Conservation (phyloP, 2,329 filamentous ascomycete species). For the Aspergillus proliferans region DNA sequence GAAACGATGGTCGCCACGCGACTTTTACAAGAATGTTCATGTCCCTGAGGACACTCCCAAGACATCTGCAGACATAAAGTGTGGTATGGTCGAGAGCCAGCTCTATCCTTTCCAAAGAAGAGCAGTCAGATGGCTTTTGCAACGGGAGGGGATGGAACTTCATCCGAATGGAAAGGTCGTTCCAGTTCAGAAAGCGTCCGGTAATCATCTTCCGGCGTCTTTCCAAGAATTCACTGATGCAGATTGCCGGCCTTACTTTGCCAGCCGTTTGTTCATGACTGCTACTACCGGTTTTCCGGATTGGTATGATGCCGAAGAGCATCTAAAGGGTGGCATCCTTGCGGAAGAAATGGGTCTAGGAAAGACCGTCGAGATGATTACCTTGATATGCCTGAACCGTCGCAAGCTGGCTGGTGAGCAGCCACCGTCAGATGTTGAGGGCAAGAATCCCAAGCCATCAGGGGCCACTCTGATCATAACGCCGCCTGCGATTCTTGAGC, state of each 20-base stretch:
- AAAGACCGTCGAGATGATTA: slow-evolving; percentile 46
- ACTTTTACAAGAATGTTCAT: slow-evolving; percentile 45
- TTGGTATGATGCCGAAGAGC: slow-evolving; percentile 25
- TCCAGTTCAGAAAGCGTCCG: slow-evolving; percentile 6
- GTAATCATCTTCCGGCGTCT: slow-evolving; percentile 27
- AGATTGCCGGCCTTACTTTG: slow-evolving; percentile 33
- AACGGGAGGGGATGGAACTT: slow-evolving; percentile 37
- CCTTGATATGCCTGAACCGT: slow-evolving; percentile 38
- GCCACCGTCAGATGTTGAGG: slow-evolving; percentile 10
- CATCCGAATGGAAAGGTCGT: slow-evolving; percentile 25
- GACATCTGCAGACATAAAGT: slow-evolving; percentile 30
- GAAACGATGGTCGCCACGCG: slow-evolving; percentile 28
- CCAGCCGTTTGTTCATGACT: slow-evolving; percentile 38
- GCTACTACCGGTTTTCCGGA: slow-evolving; percentile 30
- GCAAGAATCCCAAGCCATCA: slow-evolving; percentile 33
- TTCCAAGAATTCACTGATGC: slow-evolving; percentile 34
- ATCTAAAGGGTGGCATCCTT: slow-evolving; percentile 40
- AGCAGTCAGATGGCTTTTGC: slow-evolving; percentile 42
- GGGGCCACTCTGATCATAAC: slow-evolving; percentile 58
- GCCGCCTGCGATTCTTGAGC: slow-evolving; percentile 54
- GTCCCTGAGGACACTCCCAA: slow-evolving; percentile 31
- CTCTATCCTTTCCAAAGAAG: slow-evolving; percentile 47
- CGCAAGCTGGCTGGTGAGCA: slow-evolving; percentile 14
- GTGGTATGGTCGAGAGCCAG: slow-evolving; percentile 28
- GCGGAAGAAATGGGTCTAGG: slow-evolving; percentile 48